Evolutionary conservation across 2,329 filamentous ascomycete species (phyloP).

Genomic region (Ambrosiella cleistominuta): DNA sequence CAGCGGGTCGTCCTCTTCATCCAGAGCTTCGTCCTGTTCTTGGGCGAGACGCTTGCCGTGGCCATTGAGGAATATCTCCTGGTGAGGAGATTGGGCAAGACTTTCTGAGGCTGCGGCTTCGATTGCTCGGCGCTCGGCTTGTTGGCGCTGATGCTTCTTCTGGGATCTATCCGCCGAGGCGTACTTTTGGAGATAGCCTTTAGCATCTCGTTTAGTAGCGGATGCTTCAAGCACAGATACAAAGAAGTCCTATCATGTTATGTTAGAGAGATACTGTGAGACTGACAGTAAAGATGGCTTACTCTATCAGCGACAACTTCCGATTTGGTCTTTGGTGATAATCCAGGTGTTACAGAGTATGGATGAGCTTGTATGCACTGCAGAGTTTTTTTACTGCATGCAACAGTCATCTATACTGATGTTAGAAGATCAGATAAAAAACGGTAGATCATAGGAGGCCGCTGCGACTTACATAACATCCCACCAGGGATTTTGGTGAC

Average conservation of each 20-base stretch:
- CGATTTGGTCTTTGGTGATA: slow-evolving; percentile 9
- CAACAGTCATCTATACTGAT: not conserved
- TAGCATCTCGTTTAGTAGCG: slow-evolving; percentile 82
- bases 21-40: slow-evolving; percentile 6
- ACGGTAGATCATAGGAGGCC: not conserved
- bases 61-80: not conserved
- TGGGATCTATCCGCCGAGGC: slow-evolving; percentile 19
- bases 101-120: slow-evolving; percentile 9
- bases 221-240: slow-evolving; percentile 74
- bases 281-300: not conserved
- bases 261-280: not conserved
- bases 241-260: slow-evolving; percentile 52
- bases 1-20: slow-evolving; percentile 16
- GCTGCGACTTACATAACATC: not conserved
- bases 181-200: slow-evolving; percentile 79
- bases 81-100: not conserved
- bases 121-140: slow-evolving; percentile 10
- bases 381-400: not conserved
- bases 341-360: slow-evolving; percentile 12
- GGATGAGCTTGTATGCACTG: not conserved
- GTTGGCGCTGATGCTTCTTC: not conserved
- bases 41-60: slow-evolving; percentile 14
- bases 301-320: slow-evolving; percentile 12
- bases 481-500: not conserved
- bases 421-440: not conserved